Base-by-base conservation (phyloP, 441 rosid species). In the Populus hybrid region DNA sequence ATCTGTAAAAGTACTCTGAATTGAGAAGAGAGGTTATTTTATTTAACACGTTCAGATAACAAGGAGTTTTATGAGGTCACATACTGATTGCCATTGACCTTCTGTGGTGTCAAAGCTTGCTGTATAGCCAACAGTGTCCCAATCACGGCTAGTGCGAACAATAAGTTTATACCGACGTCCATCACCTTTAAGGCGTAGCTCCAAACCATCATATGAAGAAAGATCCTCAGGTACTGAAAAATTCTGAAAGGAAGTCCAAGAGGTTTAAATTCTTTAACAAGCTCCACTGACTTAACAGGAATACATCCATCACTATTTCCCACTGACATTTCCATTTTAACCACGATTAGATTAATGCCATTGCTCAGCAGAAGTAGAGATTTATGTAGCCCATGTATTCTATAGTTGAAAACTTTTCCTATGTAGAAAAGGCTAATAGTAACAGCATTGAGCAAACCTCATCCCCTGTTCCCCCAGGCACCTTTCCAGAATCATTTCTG, bases 111-210 rank as follows among this genome's bases (percentile, higher is more conserved):
- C 94, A 81, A 93, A 91, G 80, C 98, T 78, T 67, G 85, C 82
- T 0, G 95, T 91, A 86, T 93, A 93, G 69, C 99, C 99, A 57
- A 95, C 88, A 38, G 97, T 90, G 80, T 95, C 99, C 99, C 99
- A 95, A 40, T 95, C 95, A 73, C 80, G 68, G 75, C 91, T 93
- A 32, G 89, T 88, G 73, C 98, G 88, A 69, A 93, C 86, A 30
- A 95, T 88, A 63, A 95, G 85, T 81, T 95, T 95, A 81, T 93
- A 95, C 73, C 94, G 88, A 21, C 85, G 90, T 23, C 96, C 98
- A 85, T 95, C 90, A 3, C 99, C 99, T 82, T 89, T 91, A 50
- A 93, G 71, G 35, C 88, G 76, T 78, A 95, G 81, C 88, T 89
- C 97, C 75, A 95, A 78, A 82, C 99, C 98, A 79, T 95, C 96